These are phyloP conservation scores for Boletellus sp. DNA, from an alignment of 768 basidiomycete genomes.

Conservation along the genomic window DNA sequence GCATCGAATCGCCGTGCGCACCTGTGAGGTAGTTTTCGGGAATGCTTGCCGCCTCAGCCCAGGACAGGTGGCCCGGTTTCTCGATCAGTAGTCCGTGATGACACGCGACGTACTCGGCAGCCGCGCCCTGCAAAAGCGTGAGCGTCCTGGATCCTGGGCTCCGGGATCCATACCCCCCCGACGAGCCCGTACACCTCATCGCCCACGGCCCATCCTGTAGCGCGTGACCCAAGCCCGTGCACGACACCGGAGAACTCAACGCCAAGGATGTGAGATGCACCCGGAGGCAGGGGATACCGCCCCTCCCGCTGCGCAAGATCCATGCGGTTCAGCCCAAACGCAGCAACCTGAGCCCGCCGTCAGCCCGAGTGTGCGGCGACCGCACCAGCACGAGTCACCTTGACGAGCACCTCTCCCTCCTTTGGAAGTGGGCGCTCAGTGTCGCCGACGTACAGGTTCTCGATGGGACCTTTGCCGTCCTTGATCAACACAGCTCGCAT, in stretches of 20 bases:
- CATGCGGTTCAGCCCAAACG: conserved; percentile 89
- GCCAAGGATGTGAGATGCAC: conserved; percentile 71
- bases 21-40: conserved; percentile 90
- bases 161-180: conserved; percentile 59
- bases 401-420: conserved; percentile 69
- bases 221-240: conserved; percentile 47
- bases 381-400: conserved; percentile 43
- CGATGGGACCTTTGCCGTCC: conserved; percentile 67
- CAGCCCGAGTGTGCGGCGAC: not conserved
- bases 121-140: conserved; percentile 63
- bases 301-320: conserved; percentile 73
- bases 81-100: conserved; percentile 61
- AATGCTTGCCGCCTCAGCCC: conserved; percentile 82
- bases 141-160: not conserved
- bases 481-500: conserved; percentile 85
- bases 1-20: conserved; percentile 27
- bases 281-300: conserved; percentile 74
- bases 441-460: conserved; percentile 77
- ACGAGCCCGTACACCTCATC: conserved; percentile 80
- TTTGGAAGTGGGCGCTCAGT: conserved; percentile 55
- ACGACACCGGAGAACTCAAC: conserved; percentile 82
- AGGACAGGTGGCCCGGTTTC: conserved; percentile 74
- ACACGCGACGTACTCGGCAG: conserved; percentile 80
- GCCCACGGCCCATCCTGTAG: conserved; percentile 52
- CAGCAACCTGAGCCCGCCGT: conserved; percentile 51